These are phyloP conservation scores for Leishmania braziliensis DNA, from an alignment of 208 protist genomes.

Conservation along the genomic window DNA sequence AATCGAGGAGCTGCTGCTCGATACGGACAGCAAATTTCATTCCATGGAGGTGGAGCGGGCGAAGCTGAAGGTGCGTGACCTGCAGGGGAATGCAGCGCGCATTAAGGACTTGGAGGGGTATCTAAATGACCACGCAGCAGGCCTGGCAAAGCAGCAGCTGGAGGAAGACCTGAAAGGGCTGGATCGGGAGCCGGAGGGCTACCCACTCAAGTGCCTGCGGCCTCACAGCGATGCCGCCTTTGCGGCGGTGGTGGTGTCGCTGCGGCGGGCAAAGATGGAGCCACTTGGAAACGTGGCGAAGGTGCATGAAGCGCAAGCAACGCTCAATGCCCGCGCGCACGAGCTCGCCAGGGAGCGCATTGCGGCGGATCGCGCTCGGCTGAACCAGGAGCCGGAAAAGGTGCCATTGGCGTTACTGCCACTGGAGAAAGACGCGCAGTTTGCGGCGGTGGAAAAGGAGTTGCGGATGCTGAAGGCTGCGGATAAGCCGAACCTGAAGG, in stretches of 20 bases:
- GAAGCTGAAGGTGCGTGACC: conserved; percentile 53
- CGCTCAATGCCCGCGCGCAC: conserved; percentile 62
- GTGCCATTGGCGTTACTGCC: conserved; percentile 61
- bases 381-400: conserved; percentile 65
- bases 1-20: conserved; percentile 53
- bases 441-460: conserved; percentile 62
- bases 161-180: conserved; percentile 66
- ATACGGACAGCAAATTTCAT: conserved; percentile 66
- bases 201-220: conserved; percentile 53
- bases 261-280: conserved; percentile 49
- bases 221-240: conserved; percentile 64
- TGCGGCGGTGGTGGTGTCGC: conserved; percentile 34
- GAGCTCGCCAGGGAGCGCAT: conserved; percentile 60
- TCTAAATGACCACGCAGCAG: conserved; percentile 62
- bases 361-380: conserved; percentile 47
- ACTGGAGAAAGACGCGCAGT: conserved; percentile 63
- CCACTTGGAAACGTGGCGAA: conserved; percentile 18
- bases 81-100: conserved; percentile 35
- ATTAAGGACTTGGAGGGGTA: conserved; percentile 58
- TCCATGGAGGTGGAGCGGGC: conserved; percentile 75
- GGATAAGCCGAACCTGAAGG: conserved; percentile 29
- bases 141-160: conserved; percentile 66
- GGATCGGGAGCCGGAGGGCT: conserved; percentile 61
- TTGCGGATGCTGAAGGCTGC: conserved; percentile 49
- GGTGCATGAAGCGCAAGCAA: conserved; percentile 47